These are phyloP conservation scores for Arabidopsis arenosa DNA, from an alignment of 345 rosid genomes.

Conservation along the genomic window DNA sequence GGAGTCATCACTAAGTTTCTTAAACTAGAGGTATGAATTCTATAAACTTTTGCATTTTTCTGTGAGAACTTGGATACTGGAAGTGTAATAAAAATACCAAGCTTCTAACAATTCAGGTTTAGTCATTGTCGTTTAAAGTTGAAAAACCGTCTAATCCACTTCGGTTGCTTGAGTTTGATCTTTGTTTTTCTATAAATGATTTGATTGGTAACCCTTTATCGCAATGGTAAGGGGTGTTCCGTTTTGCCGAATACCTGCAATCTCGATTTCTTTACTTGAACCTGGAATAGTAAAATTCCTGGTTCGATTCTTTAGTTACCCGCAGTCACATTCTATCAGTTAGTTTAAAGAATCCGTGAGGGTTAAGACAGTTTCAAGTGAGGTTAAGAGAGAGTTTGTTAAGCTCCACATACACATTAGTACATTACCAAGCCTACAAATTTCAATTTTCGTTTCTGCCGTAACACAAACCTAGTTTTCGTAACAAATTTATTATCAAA, in stretches of 20 bases:
- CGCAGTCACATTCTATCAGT: no score
- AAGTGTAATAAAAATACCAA: conserved; percentile 33
- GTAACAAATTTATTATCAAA: not conserved
- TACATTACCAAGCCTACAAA: not conserved
- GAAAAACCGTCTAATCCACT: not conserved
- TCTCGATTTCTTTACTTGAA: no score
- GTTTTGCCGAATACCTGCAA: no score
- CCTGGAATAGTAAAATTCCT: no score
- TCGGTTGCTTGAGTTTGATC: not conserved
- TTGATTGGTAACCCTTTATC: not conserved
- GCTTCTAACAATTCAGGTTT: not conserved
- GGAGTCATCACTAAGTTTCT: conserved; percentile 44
- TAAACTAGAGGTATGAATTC: conserved; percentile 32
- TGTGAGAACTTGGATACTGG: conserved; percentile 1
- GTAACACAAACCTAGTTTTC: not conserved
- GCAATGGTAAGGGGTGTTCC: no score
- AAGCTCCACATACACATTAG: no score
- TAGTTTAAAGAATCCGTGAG: no score
- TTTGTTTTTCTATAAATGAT: no score
- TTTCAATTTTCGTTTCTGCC: no score
- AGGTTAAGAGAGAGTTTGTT: not conserved
- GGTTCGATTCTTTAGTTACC: no score
- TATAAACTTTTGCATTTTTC: not conserved
- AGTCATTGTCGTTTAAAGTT: not conserved
- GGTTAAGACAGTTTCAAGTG: not conserved